A percentile compares a stretch with the other conserved stretches of the same genome.
Conservation (phyloP, 352 stramenopile species). For the Phytopythium boreale region DNA sequence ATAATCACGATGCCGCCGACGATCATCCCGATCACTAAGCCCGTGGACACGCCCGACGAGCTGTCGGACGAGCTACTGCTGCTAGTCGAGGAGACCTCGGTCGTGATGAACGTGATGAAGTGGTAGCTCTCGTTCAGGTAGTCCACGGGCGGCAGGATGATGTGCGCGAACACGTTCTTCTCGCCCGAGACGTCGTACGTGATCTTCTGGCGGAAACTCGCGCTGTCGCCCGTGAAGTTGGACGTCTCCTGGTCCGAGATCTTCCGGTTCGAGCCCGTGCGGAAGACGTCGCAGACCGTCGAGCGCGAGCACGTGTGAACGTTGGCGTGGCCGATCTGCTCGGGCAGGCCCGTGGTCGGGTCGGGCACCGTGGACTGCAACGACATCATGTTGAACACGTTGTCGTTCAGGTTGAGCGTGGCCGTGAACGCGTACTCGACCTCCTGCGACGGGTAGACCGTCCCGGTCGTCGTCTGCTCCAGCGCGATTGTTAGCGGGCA, state of each 20-base stretch:
- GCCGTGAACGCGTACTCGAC: constrained; percentile 73
- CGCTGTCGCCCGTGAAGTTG: constrained; percentile 68
- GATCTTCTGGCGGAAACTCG: constrained; percentile 62
- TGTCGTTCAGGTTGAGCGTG: constrained; percentile 69
- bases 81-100: constrained; percentile 16
- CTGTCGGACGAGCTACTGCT: constrained; percentile 14
- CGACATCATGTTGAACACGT: constrained; percentile 59
- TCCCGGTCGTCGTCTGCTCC: constrained; percentile 35
- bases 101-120: constrained; percentile 77
- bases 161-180: constrained; percentile 76
- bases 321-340: constrained; percentile 75
- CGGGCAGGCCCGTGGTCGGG: constrained; percentile 45
- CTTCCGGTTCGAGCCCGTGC: constrained; percentile 54
- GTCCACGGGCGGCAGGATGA: constrained; percentile 60
- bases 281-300: constrained; percentile 75
- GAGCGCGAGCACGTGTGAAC: constrained; percentile 68
- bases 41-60: constrained; percentile 34
- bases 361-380: constrained; percentile 56
- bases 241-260: constrained; percentile 70
- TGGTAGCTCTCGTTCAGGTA: constrained; percentile 64
- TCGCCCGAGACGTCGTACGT: constrained; percentile 40
- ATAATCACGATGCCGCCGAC: constrained; percentile 42
- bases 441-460: constrained; percentile 24
- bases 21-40: constrained; percentile 40
- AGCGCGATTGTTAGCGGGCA: constrained; percentile 65